Evolutionary conservation across 2,329 filamentous ascomycete genomes (phyloP).

Genomic region (Orbilia ellipsospora): DNA sequence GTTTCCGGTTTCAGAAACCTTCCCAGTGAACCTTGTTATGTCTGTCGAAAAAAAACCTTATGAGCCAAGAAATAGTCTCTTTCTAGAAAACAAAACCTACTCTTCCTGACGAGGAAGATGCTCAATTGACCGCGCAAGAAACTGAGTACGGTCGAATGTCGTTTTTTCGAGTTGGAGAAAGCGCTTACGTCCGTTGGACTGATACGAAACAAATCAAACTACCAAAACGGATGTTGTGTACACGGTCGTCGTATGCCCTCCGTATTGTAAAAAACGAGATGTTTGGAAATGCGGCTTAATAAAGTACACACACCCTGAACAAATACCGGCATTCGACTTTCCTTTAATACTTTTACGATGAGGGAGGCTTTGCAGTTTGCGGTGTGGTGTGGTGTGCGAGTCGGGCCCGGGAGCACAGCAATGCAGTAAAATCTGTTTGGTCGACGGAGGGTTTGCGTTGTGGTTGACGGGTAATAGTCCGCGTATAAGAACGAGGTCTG

Average conservation of each 20-base stretch:
- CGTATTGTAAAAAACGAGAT: conserved; percentile 1
- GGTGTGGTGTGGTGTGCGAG: not conserved
- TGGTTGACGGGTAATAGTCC: conserved; percentile 21
- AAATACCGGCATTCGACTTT: conserved; percentile 6
- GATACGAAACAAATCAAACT: conserved; percentile 14
- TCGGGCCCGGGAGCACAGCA: too few species aligned
- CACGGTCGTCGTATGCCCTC: conserved; percentile 7
- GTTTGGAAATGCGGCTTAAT: conserved; percentile 24
- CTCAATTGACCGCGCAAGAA: conserved; percentile 43
- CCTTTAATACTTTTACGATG: conserved; percentile 15
- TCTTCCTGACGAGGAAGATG: conserved; percentile 14
- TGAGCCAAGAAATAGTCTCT: not conserved
- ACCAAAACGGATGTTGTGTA: not conserved
- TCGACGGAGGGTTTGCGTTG: conserved; percentile 47
- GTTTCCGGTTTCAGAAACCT: conserved; percentile 55
- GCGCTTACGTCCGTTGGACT: conserved; percentile 46
- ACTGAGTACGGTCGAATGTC: conserved; percentile 5
- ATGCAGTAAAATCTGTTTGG: too few species aligned
- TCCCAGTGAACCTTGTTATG: conserved; percentile 41
- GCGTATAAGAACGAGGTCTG: too few species aligned
- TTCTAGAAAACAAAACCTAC: conserved; percentile 10
- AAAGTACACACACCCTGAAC: not conserved
- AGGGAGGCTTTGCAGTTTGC: not conserved
- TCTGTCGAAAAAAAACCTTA: conserved; percentile 28
- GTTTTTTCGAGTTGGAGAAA: conserved; percentile 34